Conservation (phyloP, 495 filamentous ascomycete species). For the Rusavskia elegans region DNA sequence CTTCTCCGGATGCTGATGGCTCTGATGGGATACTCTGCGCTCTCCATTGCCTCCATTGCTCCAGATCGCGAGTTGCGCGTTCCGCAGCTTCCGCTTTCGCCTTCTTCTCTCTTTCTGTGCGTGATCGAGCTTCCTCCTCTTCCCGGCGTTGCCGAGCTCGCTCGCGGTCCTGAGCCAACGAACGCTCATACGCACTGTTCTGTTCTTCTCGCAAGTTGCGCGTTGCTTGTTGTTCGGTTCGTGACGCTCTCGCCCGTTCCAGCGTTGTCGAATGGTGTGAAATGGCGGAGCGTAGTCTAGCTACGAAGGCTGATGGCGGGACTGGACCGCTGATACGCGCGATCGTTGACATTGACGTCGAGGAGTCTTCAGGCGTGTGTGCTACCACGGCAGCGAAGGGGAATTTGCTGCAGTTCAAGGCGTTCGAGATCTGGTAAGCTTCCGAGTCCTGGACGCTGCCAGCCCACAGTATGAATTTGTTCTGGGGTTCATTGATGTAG, state of each 20-base stretch:
- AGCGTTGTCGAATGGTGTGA: slow-evolving; percentile 53
- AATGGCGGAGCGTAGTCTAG: slow-evolving; percentile 54
- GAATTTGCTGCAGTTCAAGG: slow-evolving; percentile 75
- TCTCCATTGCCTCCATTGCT: slow-evolving; percentile 72
- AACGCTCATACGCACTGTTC: slow-evolving; percentile 82
- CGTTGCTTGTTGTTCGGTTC: slow-evolving; percentile 61
- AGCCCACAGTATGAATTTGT: slow-evolving; percentile 76
- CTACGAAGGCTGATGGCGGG: slow-evolving; percentile 47
- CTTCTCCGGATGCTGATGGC: slow-evolving; percentile 45
- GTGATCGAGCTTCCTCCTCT: slow-evolving; percentile 49
- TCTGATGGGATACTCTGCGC: slow-evolving; percentile 49
- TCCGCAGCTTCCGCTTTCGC: slow-evolving; percentile 50
- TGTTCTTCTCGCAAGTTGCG: slow-evolving; percentile 69
- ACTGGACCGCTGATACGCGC: slow-evolving; percentile 56
- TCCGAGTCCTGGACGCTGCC: slow-evolving; percentile 86
- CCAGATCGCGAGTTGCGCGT: slow-evolving; percentile 35
- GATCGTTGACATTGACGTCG: slow-evolving; percentile 74
- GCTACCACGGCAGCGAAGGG: slow-evolving; percentile 74
- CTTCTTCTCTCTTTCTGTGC: slow-evolving; percentile 43
- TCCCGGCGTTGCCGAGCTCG: slow-evolving; percentile 57
- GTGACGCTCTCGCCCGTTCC: slow-evolving; percentile 45
- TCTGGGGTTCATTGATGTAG: slow-evolving; percentile 53
- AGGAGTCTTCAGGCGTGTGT: slow-evolving; percentile 65
- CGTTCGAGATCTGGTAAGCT: slow-evolving; percentile 74
- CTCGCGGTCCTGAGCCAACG: slow-evolving; percentile 73